Evolutionary conservation across 352 stramenopile species (phyloP).

Genomic region (Globisporangium camurandrum): DNA sequence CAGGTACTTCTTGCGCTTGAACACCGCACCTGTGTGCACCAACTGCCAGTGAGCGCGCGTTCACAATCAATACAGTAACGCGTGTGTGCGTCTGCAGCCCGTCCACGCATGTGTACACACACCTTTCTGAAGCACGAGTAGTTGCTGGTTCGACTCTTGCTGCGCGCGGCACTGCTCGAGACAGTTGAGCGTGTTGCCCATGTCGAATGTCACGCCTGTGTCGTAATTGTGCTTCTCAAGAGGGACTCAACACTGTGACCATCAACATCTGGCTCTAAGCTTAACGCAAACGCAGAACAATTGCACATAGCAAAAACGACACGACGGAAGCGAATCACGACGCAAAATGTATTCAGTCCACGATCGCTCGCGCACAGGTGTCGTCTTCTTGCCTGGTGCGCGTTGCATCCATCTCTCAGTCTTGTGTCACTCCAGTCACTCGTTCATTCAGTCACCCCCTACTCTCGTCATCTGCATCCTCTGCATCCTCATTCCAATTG

Average conservation of each 20-base stretch:
- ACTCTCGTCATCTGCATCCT: background rate
- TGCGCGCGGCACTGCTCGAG: conserved; percentile 64
- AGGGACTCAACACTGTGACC: too few species aligned
- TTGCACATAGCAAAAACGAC: background rate
- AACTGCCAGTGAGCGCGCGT: background rate
- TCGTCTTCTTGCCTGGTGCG: too few species aligned
- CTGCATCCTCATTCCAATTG: background rate
- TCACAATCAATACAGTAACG: background rate
- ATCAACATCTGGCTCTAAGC: background rate
- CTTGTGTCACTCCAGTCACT: too few species aligned
- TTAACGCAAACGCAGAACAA: too few species aligned
- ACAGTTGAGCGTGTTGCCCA: conserved; percentile 81
- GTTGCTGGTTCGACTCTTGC: conserved; percentile 51
- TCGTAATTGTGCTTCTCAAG: too few species aligned
- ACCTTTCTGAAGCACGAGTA: conserved; percentile 76
- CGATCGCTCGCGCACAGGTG: too few species aligned
- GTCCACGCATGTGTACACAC: background rate
- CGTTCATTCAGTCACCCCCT: too few species aligned
- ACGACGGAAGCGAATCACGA: background rate
- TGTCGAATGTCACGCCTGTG: conserved; percentile 9
- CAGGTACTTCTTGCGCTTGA: conserved; percentile 72
- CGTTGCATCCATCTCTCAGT: too few species aligned
- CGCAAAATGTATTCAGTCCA: conserved; percentile 9
- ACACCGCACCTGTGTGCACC: conserved; percentile 32
- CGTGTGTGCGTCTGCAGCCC: background rate